Evolutionary conservation across 306 rosid genomes (phyloP), one percentile per base, ranked within the genome.

Genomic region (Myrica gale): DNA sequence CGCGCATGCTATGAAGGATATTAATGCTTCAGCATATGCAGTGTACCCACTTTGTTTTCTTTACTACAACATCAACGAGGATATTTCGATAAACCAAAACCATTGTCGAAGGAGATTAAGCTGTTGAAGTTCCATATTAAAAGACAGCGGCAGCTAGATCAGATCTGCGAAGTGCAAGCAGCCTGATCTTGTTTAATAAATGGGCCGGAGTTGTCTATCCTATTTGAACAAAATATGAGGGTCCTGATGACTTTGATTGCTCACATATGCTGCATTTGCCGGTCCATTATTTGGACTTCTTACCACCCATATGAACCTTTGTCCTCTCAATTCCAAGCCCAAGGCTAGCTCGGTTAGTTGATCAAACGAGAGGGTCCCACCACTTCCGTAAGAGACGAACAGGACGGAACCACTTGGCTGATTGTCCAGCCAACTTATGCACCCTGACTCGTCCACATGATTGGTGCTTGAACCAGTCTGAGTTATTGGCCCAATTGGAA

Each of bases 361-460:
- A 0, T 79, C 80, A 17, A 51, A 52, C 21, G 82, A 76, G 1
- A 82, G 69, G 39, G 84, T 79, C 16, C 86, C 88, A 51, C 78
- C 88, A 76, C 88, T 85, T 7, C 86, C 86, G 53, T 82, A 85
- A 16, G 82, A 72, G 8, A 85, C 75, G 58, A 6, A 85, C 6
- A 48, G 53, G 53, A 48, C 53, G 4, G 53, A 48, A 10, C 53
- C 53, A 48, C 5, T 15, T 62, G 76, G 71, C 32, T 80, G 83
- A 20, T 54, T 54, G 13, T 84, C 82, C 83, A 83, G 50, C 83
- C 83, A 79, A 21, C 17, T 71, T 9, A 79, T 62, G 62, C 80
- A 76, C n/a, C 32, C 39, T 6, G 37, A 52, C 46, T 51, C 75
- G 17, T 78, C 67, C 54, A 69, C 65, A 1, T 63, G 53, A 65